Conservation (phyloP, 768 basidiomycete species). For the Omphalotus guepiniiformis region DNA sequence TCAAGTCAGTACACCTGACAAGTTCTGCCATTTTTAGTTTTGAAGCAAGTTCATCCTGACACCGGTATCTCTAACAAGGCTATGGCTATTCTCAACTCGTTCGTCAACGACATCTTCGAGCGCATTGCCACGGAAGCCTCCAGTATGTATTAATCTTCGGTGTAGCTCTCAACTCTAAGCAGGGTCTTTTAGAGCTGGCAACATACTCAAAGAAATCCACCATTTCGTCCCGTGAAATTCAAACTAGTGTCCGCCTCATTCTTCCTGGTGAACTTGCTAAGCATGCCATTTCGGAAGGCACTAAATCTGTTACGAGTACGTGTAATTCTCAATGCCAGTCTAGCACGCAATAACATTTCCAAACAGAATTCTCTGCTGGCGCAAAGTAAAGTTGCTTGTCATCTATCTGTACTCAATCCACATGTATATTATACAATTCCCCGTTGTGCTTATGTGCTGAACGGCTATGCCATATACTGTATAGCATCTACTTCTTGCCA, state of each 20-base stretch:
- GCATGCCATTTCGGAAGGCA: conserved; percentile 97
- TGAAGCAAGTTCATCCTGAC: conserved; percentile 97
- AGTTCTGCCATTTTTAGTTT: conserved; percentile 42
- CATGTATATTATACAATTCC: no score
- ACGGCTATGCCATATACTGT: no score
- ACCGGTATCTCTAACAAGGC: conserved; percentile 99
- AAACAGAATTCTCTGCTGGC: conserved; percentile 56
- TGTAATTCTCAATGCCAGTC: conserved; percentile 4
- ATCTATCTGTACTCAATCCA: no score
- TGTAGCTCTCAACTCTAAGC: neutral
- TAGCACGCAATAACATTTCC: neutral
- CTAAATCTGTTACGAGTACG: conserved; percentile 54
- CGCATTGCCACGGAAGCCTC: conserved; percentile 88
- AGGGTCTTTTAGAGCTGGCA: conserved; percentile 66
- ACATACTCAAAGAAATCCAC: conserved; percentile 99
- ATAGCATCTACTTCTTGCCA: conserved; percentile 4
- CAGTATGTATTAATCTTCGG: conserved; percentile 43
- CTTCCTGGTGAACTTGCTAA: conserved; percentile 97
- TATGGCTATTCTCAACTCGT: conserved; percentile 88
- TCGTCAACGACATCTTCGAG: conserved; percentile 94
- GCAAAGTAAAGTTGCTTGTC: conserved; percentile 38
- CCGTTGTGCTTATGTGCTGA: no score
- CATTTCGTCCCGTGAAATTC: conserved; percentile 97
- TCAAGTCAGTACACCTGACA: neutral
- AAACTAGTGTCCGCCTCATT: conserved; percentile 92